Conservation (phyloP, 257 asterid genomes). For the Fraxinus americana region DNA sequence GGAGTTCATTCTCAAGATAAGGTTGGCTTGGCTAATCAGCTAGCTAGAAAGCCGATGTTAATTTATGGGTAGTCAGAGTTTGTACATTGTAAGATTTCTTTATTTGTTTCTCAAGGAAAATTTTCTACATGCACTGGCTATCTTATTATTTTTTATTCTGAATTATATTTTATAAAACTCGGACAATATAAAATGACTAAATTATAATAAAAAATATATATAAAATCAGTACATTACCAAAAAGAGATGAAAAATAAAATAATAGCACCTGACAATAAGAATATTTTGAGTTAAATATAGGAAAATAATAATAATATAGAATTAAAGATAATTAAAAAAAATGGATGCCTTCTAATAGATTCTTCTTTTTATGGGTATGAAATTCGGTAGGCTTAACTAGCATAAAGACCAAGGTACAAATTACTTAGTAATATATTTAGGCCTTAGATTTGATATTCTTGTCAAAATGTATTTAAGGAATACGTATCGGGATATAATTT, state of each 20-base stretch:
- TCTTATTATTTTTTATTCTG: constrained; percentile 5
- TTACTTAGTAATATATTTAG: background rate
- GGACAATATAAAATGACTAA: background rate
- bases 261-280: no score
- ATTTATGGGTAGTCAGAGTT: constrained; percentile 29
- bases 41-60: constrained; percentile 15
- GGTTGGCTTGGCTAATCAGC: constrained; percentile 19
- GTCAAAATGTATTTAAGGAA: no score
- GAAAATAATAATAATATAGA: no score
- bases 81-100: constrained; percentile 60
- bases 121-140: constrained; percentile 20
- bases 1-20: background rate
- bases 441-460: no score
- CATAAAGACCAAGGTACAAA: no score
- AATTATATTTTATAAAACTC: constrained; percentile 24
- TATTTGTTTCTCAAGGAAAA: constrained; percentile 18
- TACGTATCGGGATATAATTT: no score
- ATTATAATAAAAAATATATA: background rate
- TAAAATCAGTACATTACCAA: background rate
- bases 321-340: no score
- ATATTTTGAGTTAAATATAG: no score
- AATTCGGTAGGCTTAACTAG: no score
- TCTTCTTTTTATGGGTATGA: no score
- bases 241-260: background rate
- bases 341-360: no score